Evolutionary conservation across 495 filamentous ascomycete species (phyloP).

Genomic region (Hamigera avellanea): DNA sequence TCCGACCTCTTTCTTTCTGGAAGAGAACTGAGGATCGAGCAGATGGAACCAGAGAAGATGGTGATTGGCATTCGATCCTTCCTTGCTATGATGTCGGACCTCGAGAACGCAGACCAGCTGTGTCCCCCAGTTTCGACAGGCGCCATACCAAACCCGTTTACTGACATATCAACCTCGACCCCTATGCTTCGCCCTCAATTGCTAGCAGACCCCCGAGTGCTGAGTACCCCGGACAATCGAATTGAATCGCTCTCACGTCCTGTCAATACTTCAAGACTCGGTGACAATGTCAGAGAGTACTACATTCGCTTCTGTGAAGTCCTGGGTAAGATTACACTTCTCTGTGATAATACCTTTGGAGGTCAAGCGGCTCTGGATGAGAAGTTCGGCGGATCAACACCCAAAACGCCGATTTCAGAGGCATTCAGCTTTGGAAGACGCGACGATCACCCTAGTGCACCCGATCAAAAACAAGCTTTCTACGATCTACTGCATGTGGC

Average conservation of each 20-base stretch:
- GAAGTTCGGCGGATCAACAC: constrained; percentile 74
- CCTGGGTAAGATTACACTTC: constrained; percentile 84
- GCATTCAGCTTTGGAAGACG: constrained; percentile 80
- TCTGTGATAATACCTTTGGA: constrained; percentile 94
- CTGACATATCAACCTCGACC: constrained; percentile 21
- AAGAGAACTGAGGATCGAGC: constrained; percentile 76
- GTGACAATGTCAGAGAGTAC: constrained; percentile 66
- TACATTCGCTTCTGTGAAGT: constrained; percentile 90
- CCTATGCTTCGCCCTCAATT: constrained; percentile 28
- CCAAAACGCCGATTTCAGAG: constrained; percentile 88
- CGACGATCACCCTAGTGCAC: constrained; percentile 61
- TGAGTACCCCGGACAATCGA: constrained; percentile 23
- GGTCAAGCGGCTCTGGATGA: constrained; percentile 93
- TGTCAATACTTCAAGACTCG: constrained; percentile 60
- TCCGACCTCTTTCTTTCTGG: constrained; percentile 69
- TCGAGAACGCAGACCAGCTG: constrained; percentile 74
- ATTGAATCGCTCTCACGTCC: constrained; percentile 43
- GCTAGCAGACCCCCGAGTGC: constrained; percentile 22
- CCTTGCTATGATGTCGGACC: constrained; percentile 79
- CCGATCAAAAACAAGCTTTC: constrained; percentile 86
- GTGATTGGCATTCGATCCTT: constrained; percentile 93
- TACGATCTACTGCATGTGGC: constrained; percentile 94
- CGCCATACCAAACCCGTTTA: constrained; percentile 33
- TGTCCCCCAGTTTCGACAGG: constrained; percentile 70
- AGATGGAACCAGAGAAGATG: constrained; percentile 91